These are phyloP conservation scores for Rhododendron williamsianum DNA, from an alignment of 148 eudicot species.

Conservation along the genomic window DNA sequence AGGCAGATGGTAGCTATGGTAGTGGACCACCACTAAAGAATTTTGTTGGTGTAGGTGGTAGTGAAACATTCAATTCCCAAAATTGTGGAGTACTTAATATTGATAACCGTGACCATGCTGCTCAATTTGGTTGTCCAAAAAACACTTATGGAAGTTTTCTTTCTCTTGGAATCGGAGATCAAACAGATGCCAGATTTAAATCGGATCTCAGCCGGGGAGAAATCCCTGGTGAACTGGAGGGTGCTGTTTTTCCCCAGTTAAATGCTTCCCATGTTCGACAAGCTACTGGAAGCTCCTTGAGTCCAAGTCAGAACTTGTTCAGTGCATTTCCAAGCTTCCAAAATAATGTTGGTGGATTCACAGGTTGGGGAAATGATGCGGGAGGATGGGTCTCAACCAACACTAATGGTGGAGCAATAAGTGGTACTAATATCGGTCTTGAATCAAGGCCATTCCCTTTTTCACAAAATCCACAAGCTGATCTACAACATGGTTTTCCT, in stretches of 20 bases:
- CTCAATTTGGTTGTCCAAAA: slow-evolving; percentile 13
- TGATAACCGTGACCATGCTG: not conserved
- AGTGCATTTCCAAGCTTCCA: slow-evolving; percentile 16
- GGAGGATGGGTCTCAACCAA: slow-evolving; percentile 4
- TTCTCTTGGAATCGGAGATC: slow-evolving; percentile 32
- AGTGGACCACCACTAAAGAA: slow-evolving; percentile 8
- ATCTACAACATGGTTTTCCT: not conserved
- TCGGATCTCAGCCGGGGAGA: slow-evolving; percentile 11
- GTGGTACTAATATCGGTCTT: not conserved
- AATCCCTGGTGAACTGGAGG: slow-evolving; percentile 11
- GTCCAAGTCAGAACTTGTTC: not conserved
- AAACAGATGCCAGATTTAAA: slow-evolving; percentile 9
- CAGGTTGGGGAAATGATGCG: slow-evolving; percentile 1
- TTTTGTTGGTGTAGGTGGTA: slow-evolving; percentile 11
- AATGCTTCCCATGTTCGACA: slow-evolving; percentile 16
- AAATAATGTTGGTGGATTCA: slow-evolving; percentile 12
- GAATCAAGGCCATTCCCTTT: slow-evolving; percentile 14
- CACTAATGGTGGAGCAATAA: slow-evolving; percentile 11
- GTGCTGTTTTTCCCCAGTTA: slow-evolving; percentile 11
- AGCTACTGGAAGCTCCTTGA: slow-evolving; percentile 9
- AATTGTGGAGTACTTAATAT: not conserved
- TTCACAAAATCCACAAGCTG: slow-evolving; percentile 17
- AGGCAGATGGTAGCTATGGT: slow-evolving; percentile 10
- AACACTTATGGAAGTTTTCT: slow-evolving; percentile 30
- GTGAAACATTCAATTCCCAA: slow-evolving; percentile 9